Evolutionary conservation across 176 grass and related monocot species (phyloP), one percentile per base, ranked within the genome.

Genomic region (Oryza nivara): DNA sequence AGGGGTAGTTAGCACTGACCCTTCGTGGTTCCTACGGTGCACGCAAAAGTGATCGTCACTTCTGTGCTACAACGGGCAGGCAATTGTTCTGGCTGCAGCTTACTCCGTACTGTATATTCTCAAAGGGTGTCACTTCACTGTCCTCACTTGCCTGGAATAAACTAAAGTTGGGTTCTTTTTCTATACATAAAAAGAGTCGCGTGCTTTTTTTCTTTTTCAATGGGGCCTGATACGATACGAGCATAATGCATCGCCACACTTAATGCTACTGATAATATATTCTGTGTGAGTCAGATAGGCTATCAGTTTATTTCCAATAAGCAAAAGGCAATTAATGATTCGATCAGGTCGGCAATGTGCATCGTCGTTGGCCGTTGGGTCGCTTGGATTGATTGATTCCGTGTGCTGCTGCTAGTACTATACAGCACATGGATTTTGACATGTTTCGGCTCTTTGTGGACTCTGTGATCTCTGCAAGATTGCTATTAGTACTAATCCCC

Each of bases 391-490:
- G 54, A 58, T 20, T 58, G 19, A 58, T 58, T 58, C 19, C 17
- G 54, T 58, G 54, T 56, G 52, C 52, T 20, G 16, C 52, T 20
- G 19, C 54, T 20, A 26, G 26, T 26, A 6, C 54, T 9, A 41
- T 41, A 20, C 68, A 58, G 80, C 35, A 73, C 22, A 72, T 44
- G 68, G 79, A 82, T 58, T 61, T 19, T 60, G 51, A 45, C 49
- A 10, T 80, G 56, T 11, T 81, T 71, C 16, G 22, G 5, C 36
- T 61, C 54, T 13, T 35, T 65, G 16, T 32, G 7, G 25, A 74
- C 38, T 13, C 9, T 13, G 69, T 13, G 69, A 58, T 48, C 70
- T 8, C 0, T 52, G 47, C 81, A 61, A 38, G 16, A 79, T 64
- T 28, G 28, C 41, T 44, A 44, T 7, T 9, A 9, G 7, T 44